A percentile compares a stretch with the other conserved stretches of the same genome.
These are phyloP conservation scores for Aspergillus jensenii DNA, from an alignment of 2,329 filamentous ascomycete genomes.

Conservation along the genomic window DNA sequence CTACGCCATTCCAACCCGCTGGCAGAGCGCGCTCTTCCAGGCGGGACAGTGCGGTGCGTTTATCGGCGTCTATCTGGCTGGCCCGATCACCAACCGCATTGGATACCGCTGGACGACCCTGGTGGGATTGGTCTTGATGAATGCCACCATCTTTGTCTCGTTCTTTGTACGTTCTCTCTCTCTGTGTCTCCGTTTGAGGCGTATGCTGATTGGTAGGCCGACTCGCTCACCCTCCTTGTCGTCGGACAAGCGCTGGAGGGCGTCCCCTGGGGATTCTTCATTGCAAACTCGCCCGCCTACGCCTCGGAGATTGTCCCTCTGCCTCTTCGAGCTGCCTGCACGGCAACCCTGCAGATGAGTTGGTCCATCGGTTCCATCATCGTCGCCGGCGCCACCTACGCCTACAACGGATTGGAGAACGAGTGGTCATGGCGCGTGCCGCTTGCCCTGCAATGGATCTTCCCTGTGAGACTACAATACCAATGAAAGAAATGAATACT, in stretches of 20 bases:
- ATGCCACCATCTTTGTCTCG: conserved; percentile 60
- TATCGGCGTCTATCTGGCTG: conserved; percentile 59
- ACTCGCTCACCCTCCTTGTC: conserved; percentile 44
- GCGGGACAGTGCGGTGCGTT: conserved; percentile 60
- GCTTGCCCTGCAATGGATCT: conserved; percentile 31
- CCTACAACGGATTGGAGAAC: conserved; percentile 18
- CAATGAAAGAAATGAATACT: too few relatives aligned
- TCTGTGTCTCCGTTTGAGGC: too few relatives aligned
- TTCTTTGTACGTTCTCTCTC: conserved; percentile 49
- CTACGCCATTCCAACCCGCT: conserved; percentile 41
- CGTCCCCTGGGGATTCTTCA: conserved; percentile 33
- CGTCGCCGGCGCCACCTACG: conserved; percentile 25
- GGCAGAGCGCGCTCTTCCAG: conserved; percentile 58
- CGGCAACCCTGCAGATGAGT: conserved; percentile 29
- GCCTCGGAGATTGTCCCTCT: conserved; percentile 29
- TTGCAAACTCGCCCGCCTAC: conserved; percentile 30
- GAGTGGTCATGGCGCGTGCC: conserved; percentile 29
- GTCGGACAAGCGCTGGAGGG: conserved; percentile 32
- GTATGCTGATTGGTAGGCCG: conserved; percentile 20
- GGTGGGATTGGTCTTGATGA: conserved; percentile 56
- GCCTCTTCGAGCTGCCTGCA: conserved; percentile 26
- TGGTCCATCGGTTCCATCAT: conserved; percentile 32
- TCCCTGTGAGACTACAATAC: conserved; percentile 23
- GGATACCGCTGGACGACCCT: conserved; percentile 63
- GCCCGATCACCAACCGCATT: conserved; percentile 59